These are phyloP conservation scores for Mortierella sp. DNA, from an alignment of 371 early-diverging fungal species.

Conservation along the genomic window DNA sequence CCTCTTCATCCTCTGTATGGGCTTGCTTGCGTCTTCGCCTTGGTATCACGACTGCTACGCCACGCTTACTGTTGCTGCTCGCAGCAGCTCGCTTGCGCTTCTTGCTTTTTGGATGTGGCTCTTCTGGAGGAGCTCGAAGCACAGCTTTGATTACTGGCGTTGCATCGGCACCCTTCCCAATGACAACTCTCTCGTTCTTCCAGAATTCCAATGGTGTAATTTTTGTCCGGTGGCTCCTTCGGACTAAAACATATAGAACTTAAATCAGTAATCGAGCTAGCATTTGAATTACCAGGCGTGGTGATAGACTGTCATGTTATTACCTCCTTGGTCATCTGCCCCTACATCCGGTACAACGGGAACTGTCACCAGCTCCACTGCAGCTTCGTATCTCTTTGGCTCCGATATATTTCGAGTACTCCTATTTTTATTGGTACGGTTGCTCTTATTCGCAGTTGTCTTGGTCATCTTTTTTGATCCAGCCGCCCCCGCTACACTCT, in stretches of 20 bases:
- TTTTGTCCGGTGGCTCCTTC: constrained; percentile 38
- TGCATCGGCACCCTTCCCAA: constrained; percentile 8
- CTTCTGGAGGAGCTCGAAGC: constrained; percentile 19
- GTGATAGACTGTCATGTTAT: neutral
- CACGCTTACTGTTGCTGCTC: neutral
- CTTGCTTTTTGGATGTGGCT: neutral
- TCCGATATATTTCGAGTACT: neutral
- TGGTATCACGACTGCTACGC: neutral
- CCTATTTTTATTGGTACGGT: neutral
- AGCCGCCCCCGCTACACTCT: neutral
- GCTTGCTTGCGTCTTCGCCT: neutral
- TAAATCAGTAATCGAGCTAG: neutral
- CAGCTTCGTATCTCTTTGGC: neutral
- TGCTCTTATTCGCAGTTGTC: neutral
- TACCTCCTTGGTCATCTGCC: constrained; percentile 26
- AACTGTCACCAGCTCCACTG: constrained; percentile 18
- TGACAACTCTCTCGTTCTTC: constrained; percentile 44
- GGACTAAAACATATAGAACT: constrained; percentile 20
- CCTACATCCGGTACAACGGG: constrained; percentile 45
- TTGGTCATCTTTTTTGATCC: neutral
- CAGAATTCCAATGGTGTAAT: constrained; percentile 46
- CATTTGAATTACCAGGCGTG: neutral
- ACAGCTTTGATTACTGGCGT: constrained; percentile 41
- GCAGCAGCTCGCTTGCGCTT: constrained; percentile 11
- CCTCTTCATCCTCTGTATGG: neutral